phyloP scores from a whole-genome alignment of 257 asterid genomes.

The Datura wrightii region DNA sequence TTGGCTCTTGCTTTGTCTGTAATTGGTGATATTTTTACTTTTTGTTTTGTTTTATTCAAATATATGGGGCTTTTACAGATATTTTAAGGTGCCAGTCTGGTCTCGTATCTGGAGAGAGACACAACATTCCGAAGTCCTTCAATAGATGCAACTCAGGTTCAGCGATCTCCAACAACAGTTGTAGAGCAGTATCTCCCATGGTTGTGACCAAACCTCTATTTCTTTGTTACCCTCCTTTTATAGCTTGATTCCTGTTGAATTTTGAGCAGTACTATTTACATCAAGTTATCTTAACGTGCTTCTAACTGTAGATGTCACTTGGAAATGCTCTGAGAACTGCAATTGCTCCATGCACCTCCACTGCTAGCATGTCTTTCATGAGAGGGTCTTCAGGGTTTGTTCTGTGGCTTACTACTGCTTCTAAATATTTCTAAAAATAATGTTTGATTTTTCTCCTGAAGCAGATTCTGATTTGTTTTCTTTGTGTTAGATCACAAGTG shows the following conservation, averaged over 20 bases:
- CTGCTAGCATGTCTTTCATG: constrained; percentile 50
- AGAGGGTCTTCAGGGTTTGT: constrained; percentile 54
- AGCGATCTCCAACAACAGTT: constrained; percentile 40
- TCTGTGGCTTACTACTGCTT: constrained; percentile 29
- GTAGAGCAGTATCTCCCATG: constrained; percentile 45
- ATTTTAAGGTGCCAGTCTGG: constrained; percentile 47
- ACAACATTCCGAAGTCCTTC: constrained; percentile 46
- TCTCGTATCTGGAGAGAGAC: constrained; percentile 42
- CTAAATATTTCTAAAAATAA: constrained; percentile 14
- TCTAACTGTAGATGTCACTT: constrained; percentile 52
- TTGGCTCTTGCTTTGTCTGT: constrained; percentile 13
- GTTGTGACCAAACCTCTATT: constrained; percentile 40
- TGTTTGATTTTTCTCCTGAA: constrained; percentile 8
- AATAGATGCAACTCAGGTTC: constrained; percentile 34
- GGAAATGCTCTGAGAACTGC: constrained; percentile 55
- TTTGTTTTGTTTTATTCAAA: constrained; percentile 18
- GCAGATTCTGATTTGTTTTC: constrained; percentile 20
- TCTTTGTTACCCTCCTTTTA: constrained; percentile 24
- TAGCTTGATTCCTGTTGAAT: constrained; percentile 15
- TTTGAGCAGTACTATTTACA: background rate
- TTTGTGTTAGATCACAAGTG: constrained; percentile 54
- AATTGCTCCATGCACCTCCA: constrained; percentile 46
- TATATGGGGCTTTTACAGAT: constrained; percentile 45
- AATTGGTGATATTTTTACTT: constrained; percentile 26
- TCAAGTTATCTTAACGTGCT: background rate